Evolutionary conservation across 352 stramenopile species (phyloP), one percentile per base, ranked within the genome.

Genomic region (Globisporangium lucens): DNA sequence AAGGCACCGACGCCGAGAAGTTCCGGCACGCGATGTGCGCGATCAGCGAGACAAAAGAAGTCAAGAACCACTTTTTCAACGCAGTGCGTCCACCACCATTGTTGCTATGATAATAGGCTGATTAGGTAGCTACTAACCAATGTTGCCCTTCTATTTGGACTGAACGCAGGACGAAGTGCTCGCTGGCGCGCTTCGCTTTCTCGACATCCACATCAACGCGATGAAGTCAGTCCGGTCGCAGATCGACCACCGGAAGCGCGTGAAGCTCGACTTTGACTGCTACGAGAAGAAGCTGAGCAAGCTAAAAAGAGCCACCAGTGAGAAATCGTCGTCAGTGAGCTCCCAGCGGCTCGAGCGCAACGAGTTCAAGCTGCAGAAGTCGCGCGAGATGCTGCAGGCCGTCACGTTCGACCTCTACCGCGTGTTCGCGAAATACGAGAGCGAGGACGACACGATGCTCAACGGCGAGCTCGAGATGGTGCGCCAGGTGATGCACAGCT

Each of bases 381-480:
- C 85, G 27, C 79, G 74, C 15, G 65, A 75, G 6, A 71, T 72
- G 24, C 69, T 93, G 56, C 73, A 87, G 35, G 75, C 71, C 0
- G 75, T 79, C n/a, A 91, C 85, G 3, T 77, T 81, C 51, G 79
- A 87, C 38, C 75, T 93, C 63, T 93, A 90, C 57, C 81, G 81
- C 33, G 82, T 90, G 7, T 93, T 89, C 35, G 82, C 82, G 56
- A 93, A 93, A 53, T 91, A 91, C 66, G 80, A 91, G 63, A 88
- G 82, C 65, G 82, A 89, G 64, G 81, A 81, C 4, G 79, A 91
- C 64, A 83, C 79, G 29, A 90, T 93, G 83, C 73, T 90, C 3
- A 89, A 89, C 49, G 82, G 79, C n/a, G 82, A 93, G 66, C 75
- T 91, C 33, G 83, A 89, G 66, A 89, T 91, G 85, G 85, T 91